phyloP scores from a whole-genome alignment of 176 grass and related monocot genomes.

The Oropetium thomaeum region DNA sequence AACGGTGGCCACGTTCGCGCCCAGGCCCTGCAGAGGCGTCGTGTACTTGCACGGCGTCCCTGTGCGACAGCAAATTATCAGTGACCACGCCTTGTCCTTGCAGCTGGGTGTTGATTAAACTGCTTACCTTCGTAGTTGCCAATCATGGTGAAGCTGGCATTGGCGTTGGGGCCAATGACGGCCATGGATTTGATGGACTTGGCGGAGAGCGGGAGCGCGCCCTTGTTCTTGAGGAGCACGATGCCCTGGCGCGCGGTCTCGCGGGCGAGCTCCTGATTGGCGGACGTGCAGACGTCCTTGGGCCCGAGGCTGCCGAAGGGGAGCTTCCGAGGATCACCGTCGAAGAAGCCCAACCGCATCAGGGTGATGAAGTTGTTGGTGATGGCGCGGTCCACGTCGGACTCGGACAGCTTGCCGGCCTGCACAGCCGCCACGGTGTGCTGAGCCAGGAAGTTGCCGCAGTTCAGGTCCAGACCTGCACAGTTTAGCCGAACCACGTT shows the following conservation, averaged over 20 bases:
- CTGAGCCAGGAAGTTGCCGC: constrained; percentile 66
- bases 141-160: constrained; percentile 92
- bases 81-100: neutral
- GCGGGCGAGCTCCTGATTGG: constrained; percentile 74
- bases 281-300: constrained; percentile 72
- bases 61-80: neutral
- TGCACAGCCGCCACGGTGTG: constrained; percentile 64
- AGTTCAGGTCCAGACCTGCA: constrained; percentile 89
- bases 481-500: neutral
- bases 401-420: constrained; percentile 63
- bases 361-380: constrained; percentile 86
- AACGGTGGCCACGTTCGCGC: constrained; percentile 49
- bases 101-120: neutral
- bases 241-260: constrained; percentile 86
- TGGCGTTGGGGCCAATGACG: constrained; percentile 91
- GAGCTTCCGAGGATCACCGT: constrained; percentile 73
- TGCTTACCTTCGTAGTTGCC: constrained; percentile 82
- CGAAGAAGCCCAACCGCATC: constrained; percentile 86
- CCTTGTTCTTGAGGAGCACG: constrained; percentile 87
- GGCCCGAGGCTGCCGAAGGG: constrained; percentile 63
- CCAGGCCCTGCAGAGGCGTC: constrained; percentile 75
- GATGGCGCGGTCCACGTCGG: constrained; percentile 69
- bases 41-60: constrained; percentile 78
- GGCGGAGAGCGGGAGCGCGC: constrained; percentile 56
- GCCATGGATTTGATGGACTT: constrained; percentile 67